phyloP scores from a whole-genome alignment of 768 basidiomycete species.

The Pleurotus ostreatus region DNA sequence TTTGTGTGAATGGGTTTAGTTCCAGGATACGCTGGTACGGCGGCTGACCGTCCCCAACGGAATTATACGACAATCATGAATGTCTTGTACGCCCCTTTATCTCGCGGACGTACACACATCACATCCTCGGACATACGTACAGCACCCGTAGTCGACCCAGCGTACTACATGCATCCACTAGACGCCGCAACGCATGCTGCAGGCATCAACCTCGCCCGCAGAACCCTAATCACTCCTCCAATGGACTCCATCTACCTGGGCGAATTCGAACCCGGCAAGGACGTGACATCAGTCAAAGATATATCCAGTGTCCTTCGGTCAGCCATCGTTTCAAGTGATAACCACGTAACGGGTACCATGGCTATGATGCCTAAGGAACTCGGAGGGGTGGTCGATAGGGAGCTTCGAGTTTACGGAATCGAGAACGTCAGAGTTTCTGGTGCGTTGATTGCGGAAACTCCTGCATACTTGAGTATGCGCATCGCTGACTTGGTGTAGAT shows the following conservation, averaged over 20 bases:
- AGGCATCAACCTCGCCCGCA: constrained; percentile 25
- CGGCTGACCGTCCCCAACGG: constrained; percentile 17
- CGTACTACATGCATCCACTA: constrained; percentile 32
- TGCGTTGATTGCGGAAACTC: constrained; percentile 5
- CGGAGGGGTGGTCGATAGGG: constrained; percentile 34
- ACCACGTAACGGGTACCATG: constrained; percentile 31
- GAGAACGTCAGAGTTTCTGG: constrained; percentile 31
- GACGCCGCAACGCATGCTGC: constrained; percentile 28
- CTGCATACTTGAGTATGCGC: too few relatives aligned
- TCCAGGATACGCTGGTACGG: constrained; percentile 29
- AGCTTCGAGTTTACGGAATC: constrained; percentile 31
- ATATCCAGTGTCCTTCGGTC: constrained; percentile 22
- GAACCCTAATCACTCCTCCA: constrained; percentile 23
- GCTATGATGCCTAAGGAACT: constrained; percentile 35
- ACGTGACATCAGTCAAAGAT: constrained; percentile 15
- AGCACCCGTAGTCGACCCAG: constrained; percentile 47
- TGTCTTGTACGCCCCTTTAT: constrained; percentile 31
- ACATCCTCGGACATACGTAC: constrained; percentile 34
- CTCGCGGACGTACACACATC: constrained; percentile 44
- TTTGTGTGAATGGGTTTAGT: constrained; percentile 12
- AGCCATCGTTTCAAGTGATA: constrained; percentile 22
- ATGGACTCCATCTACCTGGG: constrained; percentile 24
- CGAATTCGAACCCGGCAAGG: constrained; percentile 27
- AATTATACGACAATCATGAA: constrained; percentile 29
- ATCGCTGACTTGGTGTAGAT: constrained; percentile 13